These are phyloP conservation scores for Anastatica hierochuntica DNA, from an alignment of 345 rosid genomes.

Conservation along the genomic window DNA sequence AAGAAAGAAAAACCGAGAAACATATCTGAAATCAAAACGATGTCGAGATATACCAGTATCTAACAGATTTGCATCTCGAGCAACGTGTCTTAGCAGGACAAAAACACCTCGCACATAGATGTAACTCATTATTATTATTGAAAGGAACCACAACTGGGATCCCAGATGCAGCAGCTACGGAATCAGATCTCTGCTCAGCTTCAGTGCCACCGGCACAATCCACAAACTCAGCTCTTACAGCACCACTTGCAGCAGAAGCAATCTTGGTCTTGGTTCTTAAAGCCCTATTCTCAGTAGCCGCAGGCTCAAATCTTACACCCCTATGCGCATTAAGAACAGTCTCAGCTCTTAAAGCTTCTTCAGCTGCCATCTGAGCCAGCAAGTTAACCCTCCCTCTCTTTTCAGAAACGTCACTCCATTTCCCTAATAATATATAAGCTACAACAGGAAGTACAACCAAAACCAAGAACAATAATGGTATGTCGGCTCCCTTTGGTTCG, in stretches of 20 bases:
- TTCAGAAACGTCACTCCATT: constrained; percentile 70
- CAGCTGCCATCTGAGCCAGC: constrained; percentile 69
- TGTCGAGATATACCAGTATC: constrained; percentile 64
- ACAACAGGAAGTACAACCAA: constrained; percentile 80
- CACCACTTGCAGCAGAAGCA: not conserved
- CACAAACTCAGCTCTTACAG: constrained; percentile 7
- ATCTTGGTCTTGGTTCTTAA: constrained; percentile 8
- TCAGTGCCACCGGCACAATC: constrained; percentile 9
- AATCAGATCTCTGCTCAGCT: constrained; percentile 6
- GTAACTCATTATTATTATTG: constrained; percentile 39
- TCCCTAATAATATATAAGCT: constrained; percentile 64
- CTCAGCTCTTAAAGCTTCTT: constrained; percentile 64
- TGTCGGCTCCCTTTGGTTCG: constrained; percentile 83
- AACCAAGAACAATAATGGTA: constrained; percentile 65
- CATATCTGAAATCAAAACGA: too few species aligned
- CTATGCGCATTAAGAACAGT: constrained; percentile 5
- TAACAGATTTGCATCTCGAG: constrained; percentile 74
- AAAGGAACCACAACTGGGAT: constrained; percentile 33
- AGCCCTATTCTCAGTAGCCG: constrained; percentile 11
- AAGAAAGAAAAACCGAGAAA: too few species aligned
- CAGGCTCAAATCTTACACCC: constrained; percentile 17
- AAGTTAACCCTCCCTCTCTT: constrained; percentile 49
- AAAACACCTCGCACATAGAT: constrained; percentile 65
- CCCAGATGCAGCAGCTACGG: constrained; percentile 31
- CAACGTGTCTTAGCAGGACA: constrained; percentile 74